Percentiles rank a stretch among this genome's conserved stretches.
These are phyloP conservation scores for Pichia pseudocactophila DNA, from an alignment of 805 yeast genomes.

Conservation along the genomic window DNA sequence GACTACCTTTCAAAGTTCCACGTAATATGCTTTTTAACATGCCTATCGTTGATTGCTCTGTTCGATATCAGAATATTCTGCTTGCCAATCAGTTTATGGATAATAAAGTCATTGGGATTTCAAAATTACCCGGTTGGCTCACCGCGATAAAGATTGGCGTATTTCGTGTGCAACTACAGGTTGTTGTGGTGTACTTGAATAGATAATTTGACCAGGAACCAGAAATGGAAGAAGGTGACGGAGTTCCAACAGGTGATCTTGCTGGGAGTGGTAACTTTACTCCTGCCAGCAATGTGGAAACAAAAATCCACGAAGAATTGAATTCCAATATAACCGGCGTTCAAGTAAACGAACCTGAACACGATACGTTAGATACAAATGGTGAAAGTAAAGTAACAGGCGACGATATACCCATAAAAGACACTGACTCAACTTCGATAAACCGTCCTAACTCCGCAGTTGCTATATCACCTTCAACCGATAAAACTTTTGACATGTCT, in stretches of 20 bases:
- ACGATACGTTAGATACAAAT: not conserved
- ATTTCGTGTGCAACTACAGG: no score
- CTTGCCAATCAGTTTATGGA: no score
- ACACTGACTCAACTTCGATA: not conserved
- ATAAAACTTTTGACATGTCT: no score
- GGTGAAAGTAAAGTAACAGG: not conserved
- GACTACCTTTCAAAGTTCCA: slow-evolving; percentile 7
- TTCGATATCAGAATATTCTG: no score
- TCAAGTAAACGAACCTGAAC: not conserved
- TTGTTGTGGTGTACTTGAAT: no score
- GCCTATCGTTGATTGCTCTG: not conserved
- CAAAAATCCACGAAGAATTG: not conserved
- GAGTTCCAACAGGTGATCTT: not conserved
- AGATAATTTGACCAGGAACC: no score
- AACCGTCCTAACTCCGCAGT: no score
- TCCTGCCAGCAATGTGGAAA: no score
- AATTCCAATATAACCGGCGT: not conserved
- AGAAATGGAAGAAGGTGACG: not conserved
- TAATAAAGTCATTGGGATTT: no score
- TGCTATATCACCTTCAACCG: no score
- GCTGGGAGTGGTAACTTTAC: not conserved
- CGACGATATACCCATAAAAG: not conserved
- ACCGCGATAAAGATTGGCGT: no score
- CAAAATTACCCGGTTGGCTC: no score
- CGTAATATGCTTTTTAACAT: slow-evolving; percentile 2